These are phyloP conservation scores for Coniochaeta hoffmannii DNA, from an alignment of 2,329 filamentous ascomycete genomes.

Conservation along the genomic window DNA sequence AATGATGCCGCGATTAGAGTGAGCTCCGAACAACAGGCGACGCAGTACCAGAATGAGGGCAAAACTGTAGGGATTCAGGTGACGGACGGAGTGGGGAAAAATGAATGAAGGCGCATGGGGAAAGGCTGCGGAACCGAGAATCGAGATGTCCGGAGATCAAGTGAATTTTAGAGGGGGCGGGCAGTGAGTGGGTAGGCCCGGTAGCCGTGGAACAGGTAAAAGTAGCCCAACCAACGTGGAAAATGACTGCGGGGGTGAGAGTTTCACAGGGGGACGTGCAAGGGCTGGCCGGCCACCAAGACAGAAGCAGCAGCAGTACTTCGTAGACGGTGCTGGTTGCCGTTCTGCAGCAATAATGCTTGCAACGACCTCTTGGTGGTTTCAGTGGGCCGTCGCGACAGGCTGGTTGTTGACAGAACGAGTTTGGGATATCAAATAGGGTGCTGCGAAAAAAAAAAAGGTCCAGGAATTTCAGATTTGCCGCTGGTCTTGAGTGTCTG, in stretches of 20 bases:
- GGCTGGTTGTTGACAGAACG: too few relatives aligned
- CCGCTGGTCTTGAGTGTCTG: too few relatives aligned
- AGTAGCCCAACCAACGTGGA: not conserved
- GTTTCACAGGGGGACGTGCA: not conserved
- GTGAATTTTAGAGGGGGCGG: constrained; percentile 3
- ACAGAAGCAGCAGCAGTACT: not conserved
- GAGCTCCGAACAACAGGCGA: not conserved
- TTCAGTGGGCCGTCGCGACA: too few relatives aligned
- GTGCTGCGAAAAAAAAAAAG: too few relatives aligned
- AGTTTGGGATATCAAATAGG: too few relatives aligned
- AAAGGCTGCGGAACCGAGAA: constrained; percentile 1
- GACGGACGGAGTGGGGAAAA: constrained; percentile 1
- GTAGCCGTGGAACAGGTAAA: not conserved
- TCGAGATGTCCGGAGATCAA: constrained; percentile 3
- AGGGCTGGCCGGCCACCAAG: not conserved
- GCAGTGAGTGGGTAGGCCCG: constrained; percentile 1
- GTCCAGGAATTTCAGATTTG: too few relatives aligned
- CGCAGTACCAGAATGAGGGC: not conserved
- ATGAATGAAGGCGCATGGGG: not conserved
- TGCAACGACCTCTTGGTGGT: not conserved
- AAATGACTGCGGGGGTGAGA: not conserved
- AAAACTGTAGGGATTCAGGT: constrained; percentile 2
- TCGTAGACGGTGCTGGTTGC: not conserved
- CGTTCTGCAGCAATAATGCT: not conserved
- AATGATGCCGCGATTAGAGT: not conserved